A percentile compares a stretch with the other conserved stretches of the same genome.
Evolutionary conservation across 495 filamentous ascomycete species (phyloP).

Genomic region (Viridothelium virens): DNA sequence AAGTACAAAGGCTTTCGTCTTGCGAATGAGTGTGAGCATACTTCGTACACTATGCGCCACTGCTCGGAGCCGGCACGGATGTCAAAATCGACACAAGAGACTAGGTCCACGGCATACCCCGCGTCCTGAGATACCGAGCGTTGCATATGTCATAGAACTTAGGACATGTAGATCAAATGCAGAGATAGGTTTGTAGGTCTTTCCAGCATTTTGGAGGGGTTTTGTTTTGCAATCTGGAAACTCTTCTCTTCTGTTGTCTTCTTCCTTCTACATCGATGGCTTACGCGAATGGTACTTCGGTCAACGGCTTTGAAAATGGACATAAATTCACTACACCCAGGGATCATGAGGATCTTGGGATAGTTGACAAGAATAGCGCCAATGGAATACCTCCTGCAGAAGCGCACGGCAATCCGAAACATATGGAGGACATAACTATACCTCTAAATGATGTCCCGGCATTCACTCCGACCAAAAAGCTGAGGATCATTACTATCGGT

Average conservation of each 20-base stretch:
- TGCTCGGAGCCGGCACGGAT: no score
- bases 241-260: background rate
- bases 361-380: background rate
- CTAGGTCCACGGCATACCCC: no score
- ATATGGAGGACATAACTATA: slow-evolving; percentile 4
- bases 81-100: no score
- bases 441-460: slow-evolving; percentile 16
- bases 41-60: no score
- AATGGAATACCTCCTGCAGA: slow-evolving; percentile 5
- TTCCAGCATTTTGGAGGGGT: no score
- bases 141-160: no score
- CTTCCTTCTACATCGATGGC: background rate
- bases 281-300: background rate
- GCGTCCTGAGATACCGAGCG: no score
- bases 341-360: background rate
- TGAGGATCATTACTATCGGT: slow-evolving; percentile 30
- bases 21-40: no score
- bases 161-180: no score
- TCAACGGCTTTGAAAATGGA: background rate
- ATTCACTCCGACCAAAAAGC: slow-evolving; percentile 26
- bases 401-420: background rate
- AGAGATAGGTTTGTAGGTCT: no score
- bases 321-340: background rate
- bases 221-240: no score
- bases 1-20: no score